Percentiles rank a stretch among this genome's conserved stretches.
These are phyloP conservation scores for Zelonia costaricensis DNA, from an alignment of 208 protist genomes.

Conservation along the genomic window DNA sequence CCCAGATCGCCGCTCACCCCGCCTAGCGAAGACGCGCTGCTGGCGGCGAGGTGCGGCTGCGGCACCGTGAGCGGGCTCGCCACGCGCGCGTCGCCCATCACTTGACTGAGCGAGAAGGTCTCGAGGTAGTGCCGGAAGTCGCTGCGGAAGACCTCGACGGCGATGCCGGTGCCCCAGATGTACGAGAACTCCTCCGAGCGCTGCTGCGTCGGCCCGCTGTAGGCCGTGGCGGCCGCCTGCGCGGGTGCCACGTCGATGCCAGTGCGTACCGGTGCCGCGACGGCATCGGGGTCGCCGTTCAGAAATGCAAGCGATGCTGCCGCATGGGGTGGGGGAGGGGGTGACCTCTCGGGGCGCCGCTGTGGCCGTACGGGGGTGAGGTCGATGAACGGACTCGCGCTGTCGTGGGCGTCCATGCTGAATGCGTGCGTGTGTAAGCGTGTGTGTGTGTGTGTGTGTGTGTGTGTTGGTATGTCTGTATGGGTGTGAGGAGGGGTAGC, in stretches of 20 bases:
- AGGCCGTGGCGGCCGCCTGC: neutral
- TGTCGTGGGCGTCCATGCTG: conserved; percentile 43
- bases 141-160: conserved; percentile 78
- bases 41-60: no score
- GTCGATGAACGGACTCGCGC: conserved; percentile 32
- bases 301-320: neutral
- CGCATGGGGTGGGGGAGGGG: neutral
- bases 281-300: neutral
- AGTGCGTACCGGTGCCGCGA: neutral
- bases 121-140: conserved; percentile 84
- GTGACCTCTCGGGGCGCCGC: conserved; percentile 22
- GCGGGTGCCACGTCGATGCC: neutral
- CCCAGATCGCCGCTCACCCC: neutral
- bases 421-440: neutral
- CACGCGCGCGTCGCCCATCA: conserved; percentile 17
- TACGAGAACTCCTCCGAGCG: conserved; percentile 84
- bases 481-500: no score
- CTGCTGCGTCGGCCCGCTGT: conserved; percentile 16
- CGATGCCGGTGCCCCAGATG: conserved; percentile 90
- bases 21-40: no score
- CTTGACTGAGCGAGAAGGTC: conserved; percentile 44
- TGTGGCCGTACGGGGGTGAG: conserved; percentile 57
- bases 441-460: neutral
- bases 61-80: no score
- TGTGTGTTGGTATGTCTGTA: neutral